Evolutionary conservation across 2,329 filamentous ascomycete genomes (phyloP), one percentile per base, ranked within the genome.

Genomic region (Pseudopithomyces chartarum): DNA sequence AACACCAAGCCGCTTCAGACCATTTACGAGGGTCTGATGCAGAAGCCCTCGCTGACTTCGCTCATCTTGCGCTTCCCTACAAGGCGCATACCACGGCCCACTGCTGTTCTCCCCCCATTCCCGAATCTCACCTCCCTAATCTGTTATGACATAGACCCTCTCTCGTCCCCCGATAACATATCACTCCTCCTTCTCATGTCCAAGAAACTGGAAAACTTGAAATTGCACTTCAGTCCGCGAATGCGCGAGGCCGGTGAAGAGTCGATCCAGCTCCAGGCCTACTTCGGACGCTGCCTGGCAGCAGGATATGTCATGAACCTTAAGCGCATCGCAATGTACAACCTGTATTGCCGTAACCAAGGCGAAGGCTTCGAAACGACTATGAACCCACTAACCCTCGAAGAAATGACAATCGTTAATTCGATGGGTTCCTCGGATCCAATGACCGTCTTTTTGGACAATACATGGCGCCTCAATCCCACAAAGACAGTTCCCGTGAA

Each of bases 131-230:
- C 75, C 33, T 76, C 74, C 4, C 75, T 88, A 34, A 81, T 82
- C 51, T 77, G 85, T 26, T 82, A 82, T 57, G 80, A 87, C 60
- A 85, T 87, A 51, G 86, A 88, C 54, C 86, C 86, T 1, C 76
- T 88, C 10, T 88, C 85, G 72, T 86, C 87, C 63, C 84, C 84
- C 0, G 86, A 88, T 69, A 85, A 87, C 62, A 81, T 88, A 8
- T 84, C 84, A 13, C 75, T 82, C 20, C 71, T 88, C 13, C 71
- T 88, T 6, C 70, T 79, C 13, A 76, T 80, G n/a, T 82, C 83
- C 4, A 81, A 78, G 58, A 83, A 83, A 51, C 73, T 88, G 3
- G 75, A 80, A 39, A 82, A 84, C 32, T 70, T 88, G 7, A 82
- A 78, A 52, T 59, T 88, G 57, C 85, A 88, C 64, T 88, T 84